Percentiles rank a stretch among this genome's conserved stretches.
Evolutionary conservation across 345 rosid species (phyloP).

Genomic region (Citrus maxima): DNA sequence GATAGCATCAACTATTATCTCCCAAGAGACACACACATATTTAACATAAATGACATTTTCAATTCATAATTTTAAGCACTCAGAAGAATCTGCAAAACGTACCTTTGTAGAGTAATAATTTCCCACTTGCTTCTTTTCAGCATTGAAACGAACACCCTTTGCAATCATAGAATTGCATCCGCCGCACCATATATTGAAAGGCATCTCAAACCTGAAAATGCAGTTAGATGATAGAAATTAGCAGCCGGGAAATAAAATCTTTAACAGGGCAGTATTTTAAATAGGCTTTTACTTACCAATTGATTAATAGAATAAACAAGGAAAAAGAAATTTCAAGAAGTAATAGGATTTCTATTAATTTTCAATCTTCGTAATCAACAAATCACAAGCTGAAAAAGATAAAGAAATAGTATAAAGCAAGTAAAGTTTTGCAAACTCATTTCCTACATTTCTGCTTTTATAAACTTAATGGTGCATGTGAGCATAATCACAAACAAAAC

Average conservation of each 20-base stretch:
- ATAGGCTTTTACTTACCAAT: not conserved
- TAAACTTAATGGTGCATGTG: not conserved
- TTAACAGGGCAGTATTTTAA: not conserved
- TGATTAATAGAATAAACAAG: not conserved
- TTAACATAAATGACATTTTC: not conserved
- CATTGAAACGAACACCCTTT: constrained; percentile 96
- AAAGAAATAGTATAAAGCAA: not conserved
- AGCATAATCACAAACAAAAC: not conserved
- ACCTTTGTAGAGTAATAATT: constrained; percentile 98
- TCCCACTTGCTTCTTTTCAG: constrained; percentile 98
- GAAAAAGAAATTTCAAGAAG: not conserved
- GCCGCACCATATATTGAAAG: constrained; percentile 94
- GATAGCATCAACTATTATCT: not conserved
- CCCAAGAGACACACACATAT: not conserved
- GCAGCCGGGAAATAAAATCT: not conserved
- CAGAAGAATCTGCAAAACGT: constrained; percentile 2
- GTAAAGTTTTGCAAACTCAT: not conserved
- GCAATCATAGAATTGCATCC: constrained; percentile 96
- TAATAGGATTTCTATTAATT: not conserved
- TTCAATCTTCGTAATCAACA: not conserved
- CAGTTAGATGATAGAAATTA: not conserved
- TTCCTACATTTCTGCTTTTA: not conserved
- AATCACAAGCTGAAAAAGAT: not conserved
- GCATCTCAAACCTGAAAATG: constrained; percentile 88
- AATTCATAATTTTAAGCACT: not conserved